Percentiles rank a stretch among this genome's conserved stretches.
phyloP scores from a whole-genome alignment of 768 basidiomycete species.

The Tylopilus balloui region DNA sequence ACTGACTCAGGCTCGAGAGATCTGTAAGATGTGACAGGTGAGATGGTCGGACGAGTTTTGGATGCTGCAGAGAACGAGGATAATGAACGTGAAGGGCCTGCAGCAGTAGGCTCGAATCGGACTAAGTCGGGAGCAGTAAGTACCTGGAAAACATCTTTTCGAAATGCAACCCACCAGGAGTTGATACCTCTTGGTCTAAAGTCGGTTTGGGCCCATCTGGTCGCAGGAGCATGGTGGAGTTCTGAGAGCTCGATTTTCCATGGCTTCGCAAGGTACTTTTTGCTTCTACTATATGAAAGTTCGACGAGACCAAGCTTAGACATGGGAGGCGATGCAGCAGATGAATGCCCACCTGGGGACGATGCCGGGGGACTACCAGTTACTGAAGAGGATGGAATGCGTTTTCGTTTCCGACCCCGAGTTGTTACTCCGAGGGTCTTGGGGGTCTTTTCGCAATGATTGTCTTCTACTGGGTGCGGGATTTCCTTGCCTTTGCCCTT shows the following conservation, averaged over 20 bases:
- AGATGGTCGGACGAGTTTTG: slow-evolving; percentile 8
- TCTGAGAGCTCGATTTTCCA: slow-evolving; percentile 6
- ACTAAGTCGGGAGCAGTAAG: slow-evolving; percentile 11
- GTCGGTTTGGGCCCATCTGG: neutral
- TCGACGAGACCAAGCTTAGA: slow-evolving; percentile 9
- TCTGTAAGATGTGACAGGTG: slow-evolving; percentile 2
- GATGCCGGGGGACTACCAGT: slow-evolving; percentile 1
- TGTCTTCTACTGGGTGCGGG: neutral
- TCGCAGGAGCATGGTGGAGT: neutral
- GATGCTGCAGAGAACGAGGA: slow-evolving; percentile 5
- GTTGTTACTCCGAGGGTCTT: slow-evolving; percentile 10
- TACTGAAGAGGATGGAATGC: slow-evolving; percentile 18
- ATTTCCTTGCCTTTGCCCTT: slow-evolving; percentile 22
- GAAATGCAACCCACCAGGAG: slow-evolving; percentile 12
- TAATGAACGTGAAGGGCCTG: slow-evolving; percentile 10
- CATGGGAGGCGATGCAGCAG: neutral
- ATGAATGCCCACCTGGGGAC: slow-evolving; percentile 22
- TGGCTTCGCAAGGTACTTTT: slow-evolving; percentile 8
- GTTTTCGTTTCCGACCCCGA: slow-evolving; percentile 24
- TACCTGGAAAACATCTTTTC: neutral
- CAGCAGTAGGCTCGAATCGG: slow-evolving; percentile 2
- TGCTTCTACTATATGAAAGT: slow-evolving; percentile 2
- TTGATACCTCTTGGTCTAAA: slow-evolving; percentile 2
- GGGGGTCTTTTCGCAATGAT: slow-evolving; percentile 6
- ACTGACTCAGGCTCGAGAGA: slow-evolving; percentile 8